Conservation (phyloP, 2,329 filamentous ascomycete species). For the Aspergillus costaricaensis region DNA sequence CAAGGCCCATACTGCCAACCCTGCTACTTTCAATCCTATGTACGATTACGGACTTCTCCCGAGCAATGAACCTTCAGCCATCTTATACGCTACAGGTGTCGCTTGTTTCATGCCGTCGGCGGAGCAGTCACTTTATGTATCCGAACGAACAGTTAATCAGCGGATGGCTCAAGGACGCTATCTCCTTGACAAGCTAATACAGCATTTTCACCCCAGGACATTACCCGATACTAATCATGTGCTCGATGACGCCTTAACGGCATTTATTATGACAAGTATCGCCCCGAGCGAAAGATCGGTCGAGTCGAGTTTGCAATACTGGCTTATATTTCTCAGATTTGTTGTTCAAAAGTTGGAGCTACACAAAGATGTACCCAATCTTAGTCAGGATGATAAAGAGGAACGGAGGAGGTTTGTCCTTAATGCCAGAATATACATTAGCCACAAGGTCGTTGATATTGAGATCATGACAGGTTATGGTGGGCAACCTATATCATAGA, state of each 20-base stretch:
- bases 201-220: slow-evolving; percentile 2
- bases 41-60: background rate
- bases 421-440: too few relatives aligned
- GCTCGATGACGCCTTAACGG: slow-evolving; percentile 4
- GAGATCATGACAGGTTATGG: background rate
- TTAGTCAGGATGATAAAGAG: background rate
- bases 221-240: background rate
- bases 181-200: background rate
- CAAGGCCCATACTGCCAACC: background rate
- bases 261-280: slow-evolving; percentile 4
- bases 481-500: slow-evolving; percentile 9
- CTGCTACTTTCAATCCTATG: slow-evolving; percentile 1
- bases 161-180: background rate
- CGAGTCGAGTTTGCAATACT: background rate
- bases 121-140: background rate
- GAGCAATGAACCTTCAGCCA: background rate
- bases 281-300: slow-evolving; percentile 2
- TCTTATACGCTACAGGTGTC: background rate
- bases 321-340: background rate
- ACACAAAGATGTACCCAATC: background rate
- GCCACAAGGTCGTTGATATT: background rate
- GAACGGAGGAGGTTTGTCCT: background rate
- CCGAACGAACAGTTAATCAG: background rate
- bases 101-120: slow-evolving; percentile 3
- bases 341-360: slow-evolving; percentile 2